phyloP scores from a whole-genome alignment of 768 basidiomycete genomes.

The Mrakia hoshinonis region DNA sequence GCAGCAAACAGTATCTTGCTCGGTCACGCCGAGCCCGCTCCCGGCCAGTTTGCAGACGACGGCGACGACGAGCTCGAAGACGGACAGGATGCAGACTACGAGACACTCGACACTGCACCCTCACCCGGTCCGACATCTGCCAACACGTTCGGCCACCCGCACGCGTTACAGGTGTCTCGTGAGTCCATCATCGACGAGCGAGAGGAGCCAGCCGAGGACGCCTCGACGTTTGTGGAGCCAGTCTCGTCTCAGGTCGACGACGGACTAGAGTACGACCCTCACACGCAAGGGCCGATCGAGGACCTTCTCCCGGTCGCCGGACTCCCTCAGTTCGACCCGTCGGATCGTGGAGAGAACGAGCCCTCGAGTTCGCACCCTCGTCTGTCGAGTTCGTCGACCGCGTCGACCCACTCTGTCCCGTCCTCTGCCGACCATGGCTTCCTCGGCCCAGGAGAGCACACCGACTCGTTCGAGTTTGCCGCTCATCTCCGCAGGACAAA shows the following conservation, averaged over 20 bases:
- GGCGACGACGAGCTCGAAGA: slow-evolving; percentile 16
- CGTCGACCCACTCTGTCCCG: slow-evolving; percentile 4
- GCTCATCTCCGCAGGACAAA: slow-evolving; percentile 25
- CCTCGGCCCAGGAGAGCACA: slow-evolving; percentile 16
- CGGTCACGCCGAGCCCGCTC: neutral
- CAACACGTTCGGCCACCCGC: slow-evolving; percentile 15
- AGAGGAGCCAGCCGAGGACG: neutral
- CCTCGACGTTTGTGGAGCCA: neutral
- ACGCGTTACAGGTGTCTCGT: neutral
- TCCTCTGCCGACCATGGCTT: slow-evolving; percentile 5
- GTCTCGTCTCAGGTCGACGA: no score
- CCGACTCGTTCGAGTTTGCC: slow-evolving; percentile 29
- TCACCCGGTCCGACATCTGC: neutral
- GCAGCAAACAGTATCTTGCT: neutral
- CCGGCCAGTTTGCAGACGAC: slow-evolving; percentile 26
- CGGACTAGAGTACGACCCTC: no score
- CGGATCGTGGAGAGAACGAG: no score
- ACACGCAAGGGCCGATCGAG: no score
- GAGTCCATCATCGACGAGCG: neutral
- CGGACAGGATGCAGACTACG: slow-evolving; percentile 1
- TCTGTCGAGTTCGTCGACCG: slow-evolving; percentile 13
- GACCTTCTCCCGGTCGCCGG: neutral
- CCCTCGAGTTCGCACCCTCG: neutral
- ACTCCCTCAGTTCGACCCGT: neutral
- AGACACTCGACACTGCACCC: neutral